Conservation (phyloP, 768 basidiomycete species). For the Rhodosporidiobolus sp. region DNA sequence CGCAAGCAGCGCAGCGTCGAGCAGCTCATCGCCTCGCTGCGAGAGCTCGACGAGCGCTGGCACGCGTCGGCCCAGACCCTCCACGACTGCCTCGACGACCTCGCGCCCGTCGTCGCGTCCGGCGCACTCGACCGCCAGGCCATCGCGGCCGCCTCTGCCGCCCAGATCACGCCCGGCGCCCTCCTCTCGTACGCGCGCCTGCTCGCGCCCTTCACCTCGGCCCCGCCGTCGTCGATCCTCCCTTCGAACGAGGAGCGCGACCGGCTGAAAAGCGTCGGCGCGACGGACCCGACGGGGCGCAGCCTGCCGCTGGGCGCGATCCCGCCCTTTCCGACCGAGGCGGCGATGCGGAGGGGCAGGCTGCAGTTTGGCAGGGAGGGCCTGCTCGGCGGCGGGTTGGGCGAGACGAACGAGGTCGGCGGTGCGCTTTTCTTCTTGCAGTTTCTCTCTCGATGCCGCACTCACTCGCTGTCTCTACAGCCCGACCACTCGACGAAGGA, state of each 20-base stretch:
- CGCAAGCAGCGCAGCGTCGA: conserved; percentile 11
- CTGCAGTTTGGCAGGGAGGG: conserved; percentile 37
- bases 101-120: conserved; percentile 18
- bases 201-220: conserved; percentile 40
- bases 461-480: background rate
- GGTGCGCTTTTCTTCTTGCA: conserved; percentile 3
- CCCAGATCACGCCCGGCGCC: conserved; percentile 6
- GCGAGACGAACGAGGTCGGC: conserved; percentile 38
- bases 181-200: conserved; percentile 40
- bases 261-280: conserved; percentile 1
- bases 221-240: conserved; percentile 36
- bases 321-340: conserved; percentile 43
- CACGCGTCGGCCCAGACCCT: conserved; percentile 1
- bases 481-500: background rate
- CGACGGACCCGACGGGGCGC: conserved; percentile 31
- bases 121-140: conserved; percentile 19
- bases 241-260: conserved; percentile 8
- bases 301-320: conserved; percentile 34
- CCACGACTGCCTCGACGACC: background rate
- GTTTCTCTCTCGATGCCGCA: background rate
- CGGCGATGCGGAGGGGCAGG: conserved; percentile 38
- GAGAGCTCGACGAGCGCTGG: background rate
- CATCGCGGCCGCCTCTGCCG: background rate
- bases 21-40: conserved; percentile 6
- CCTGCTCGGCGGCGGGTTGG: conserved; percentile 11